Evolutionary conservation across 805 yeast species (phyloP).

Genomic region (Candida ortonii): DNA sequence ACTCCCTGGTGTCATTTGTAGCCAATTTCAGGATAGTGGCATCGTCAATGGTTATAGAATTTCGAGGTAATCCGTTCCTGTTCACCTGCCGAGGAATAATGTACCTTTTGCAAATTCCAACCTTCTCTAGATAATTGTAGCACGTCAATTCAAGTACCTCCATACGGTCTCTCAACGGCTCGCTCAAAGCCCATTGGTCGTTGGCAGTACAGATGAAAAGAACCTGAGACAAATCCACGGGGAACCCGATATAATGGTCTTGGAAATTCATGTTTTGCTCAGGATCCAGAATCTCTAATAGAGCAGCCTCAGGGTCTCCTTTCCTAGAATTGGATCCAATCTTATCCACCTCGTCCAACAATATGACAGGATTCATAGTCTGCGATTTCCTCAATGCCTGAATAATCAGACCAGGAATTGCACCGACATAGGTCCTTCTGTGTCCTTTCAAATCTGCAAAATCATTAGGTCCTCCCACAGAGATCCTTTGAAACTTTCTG

Average conservation of each 20-base stretch:
- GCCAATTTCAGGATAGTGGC: constrained; percentile 61
- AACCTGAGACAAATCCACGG: constrained; percentile 77
- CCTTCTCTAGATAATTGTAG: constrained; percentile 74
- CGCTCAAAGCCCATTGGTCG: constrained; percentile 64
- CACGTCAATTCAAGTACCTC: constrained; percentile 78
- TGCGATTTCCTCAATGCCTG: constrained; percentile 75
- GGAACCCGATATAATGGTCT: constrained; percentile 85
- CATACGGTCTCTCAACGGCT: constrained; percentile 80
- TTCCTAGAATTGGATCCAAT: constrained; percentile 25
- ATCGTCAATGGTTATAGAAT: constrained; percentile 45
- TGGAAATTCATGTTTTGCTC: constrained; percentile 76
- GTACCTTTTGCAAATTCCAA: constrained; percentile 64
- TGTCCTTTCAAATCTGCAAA: constrained; percentile 91
- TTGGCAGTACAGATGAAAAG: constrained; percentile 86
- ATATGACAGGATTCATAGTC: constrained; percentile 76
- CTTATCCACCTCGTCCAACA: constrained; percentile 85
- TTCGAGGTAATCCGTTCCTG: constrained; percentile 57
- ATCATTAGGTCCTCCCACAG: constrained; percentile 85
- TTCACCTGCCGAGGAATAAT: constrained; percentile 72
- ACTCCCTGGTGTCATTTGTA: constrained; percentile 71
- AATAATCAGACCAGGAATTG: constrained; percentile 82
- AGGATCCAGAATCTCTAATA: constrained; percentile 85
- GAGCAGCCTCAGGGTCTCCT: constrained; percentile 90
- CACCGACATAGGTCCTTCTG: constrained; percentile 86
- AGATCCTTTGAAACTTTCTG: constrained; percentile 72